Conservation (phyloP, 192 early-diverging fungal genomes). For the Paraglomus brasilianum region DNA sequence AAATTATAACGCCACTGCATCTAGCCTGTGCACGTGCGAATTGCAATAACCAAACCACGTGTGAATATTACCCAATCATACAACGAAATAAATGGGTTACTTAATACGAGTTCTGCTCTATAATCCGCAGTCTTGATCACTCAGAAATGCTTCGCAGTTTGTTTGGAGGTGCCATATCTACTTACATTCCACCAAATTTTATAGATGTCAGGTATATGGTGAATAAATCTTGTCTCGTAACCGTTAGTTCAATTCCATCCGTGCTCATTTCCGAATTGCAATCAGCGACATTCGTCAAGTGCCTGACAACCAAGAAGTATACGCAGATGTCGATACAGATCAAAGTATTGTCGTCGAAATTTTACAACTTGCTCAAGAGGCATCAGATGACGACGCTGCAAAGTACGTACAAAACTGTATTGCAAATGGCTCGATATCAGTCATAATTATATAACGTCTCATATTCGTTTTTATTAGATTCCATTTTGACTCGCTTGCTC, state of each 20-base stretch:
- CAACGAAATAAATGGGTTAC: too few species aligned
- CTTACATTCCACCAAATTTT: slow-evolving; percentile 57
- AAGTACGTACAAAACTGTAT: slow-evolving; percentile 46
- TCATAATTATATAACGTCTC: slow-evolving; percentile 5
- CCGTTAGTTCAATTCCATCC: not conserved
- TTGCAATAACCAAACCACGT: too few species aligned
- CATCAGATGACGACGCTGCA: slow-evolving; percentile 47
- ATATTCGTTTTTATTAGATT: slow-evolving; percentile 16
- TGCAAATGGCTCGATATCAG: not conserved
- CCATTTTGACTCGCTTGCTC: slow-evolving; percentile 79
- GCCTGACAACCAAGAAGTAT: slow-evolving; percentile 93
- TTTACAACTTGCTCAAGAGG: slow-evolving; percentile 62
- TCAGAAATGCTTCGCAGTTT: too few species aligned
- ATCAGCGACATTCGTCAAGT: slow-evolving; percentile 75
- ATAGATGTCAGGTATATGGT: slow-evolving; percentile 53
- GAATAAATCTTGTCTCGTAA: not conserved
- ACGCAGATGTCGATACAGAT: slow-evolving; percentile 64
- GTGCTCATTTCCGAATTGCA: not conserved
- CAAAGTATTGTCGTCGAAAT: slow-evolving; percentile 88
- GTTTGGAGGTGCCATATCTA: slow-evolving; percentile 71
- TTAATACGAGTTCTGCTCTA: too few species aligned
- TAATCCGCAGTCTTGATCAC: too few species aligned
- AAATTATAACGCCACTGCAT: too few species aligned
- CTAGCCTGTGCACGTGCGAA: too few species aligned
- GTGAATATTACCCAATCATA: too few species aligned